Evolutionary conservation across 208 protist species (phyloP), one percentile per base, ranked within the genome.

Genomic region (Crithidia sp.): DNA sequence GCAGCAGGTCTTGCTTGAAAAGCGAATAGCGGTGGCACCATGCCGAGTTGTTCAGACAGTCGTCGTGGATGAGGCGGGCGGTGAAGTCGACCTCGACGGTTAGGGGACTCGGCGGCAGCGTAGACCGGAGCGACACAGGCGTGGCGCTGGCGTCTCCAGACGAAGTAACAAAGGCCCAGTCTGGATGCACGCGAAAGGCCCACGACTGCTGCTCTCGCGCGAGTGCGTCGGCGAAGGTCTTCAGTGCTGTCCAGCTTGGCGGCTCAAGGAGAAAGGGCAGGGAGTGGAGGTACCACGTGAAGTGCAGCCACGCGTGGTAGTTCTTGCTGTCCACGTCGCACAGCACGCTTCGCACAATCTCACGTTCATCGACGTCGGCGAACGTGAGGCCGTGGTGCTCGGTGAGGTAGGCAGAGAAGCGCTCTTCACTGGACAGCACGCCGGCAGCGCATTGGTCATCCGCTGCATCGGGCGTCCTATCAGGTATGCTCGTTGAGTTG

Each of bases 231-330:
- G 76, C 65, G 36, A 74, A 67, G 39, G 28, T 44, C 36, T 16
- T 28, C 43, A 81, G 64, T 10, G 62, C 41, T 14, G 59, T 4
- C 62, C 54, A 64, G 44, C 37, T 49, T n/a, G 90, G 87, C 2
- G 76, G 84, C 41, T 73, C 36, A 17, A 90, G 17, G 54, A 91
- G 81, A 56, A 95, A 95, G 37, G 81, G 67, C 68, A 93, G 84
- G 0, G 79, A 69, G 59, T 88, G 83, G 37, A 95, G 39, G 74
- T 88, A 91, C 84, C 89, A 92, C 5, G 83, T 61, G 17, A 91
- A 84, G 71, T 96, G 84, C 39, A 88, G 68, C 92, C 92, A 96
- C 5, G 85, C 85, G 68, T 96, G 92, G 66, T 95, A 96, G 77
- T 96, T 94, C 58, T 96, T 96, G 50, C 69, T 53, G 66, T 96